Evolutionary conservation across 805 yeast genomes (phyloP).

Genomic region (Saccharomycopsis synnaedendra): DNA sequence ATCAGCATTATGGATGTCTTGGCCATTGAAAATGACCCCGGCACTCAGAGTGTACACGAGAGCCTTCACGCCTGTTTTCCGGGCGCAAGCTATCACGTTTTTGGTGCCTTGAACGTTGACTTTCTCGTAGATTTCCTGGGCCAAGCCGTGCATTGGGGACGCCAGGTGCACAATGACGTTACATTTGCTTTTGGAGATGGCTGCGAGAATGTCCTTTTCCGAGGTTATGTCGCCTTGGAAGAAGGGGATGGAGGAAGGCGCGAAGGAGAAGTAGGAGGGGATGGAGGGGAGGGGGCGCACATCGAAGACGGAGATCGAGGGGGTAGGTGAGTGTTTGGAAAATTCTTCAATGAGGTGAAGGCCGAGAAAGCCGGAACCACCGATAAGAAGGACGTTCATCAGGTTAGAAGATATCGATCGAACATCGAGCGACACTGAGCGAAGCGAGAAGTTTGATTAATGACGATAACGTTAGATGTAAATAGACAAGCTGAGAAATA

Average conservation of each 20-base stretch:
- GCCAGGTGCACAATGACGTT: slow-evolving; percentile 88
- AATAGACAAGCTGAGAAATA: too few species aligned
- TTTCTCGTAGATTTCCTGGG: slow-evolving; percentile 71
- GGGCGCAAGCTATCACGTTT: slow-evolving; percentile 57
- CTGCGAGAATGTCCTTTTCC: slow-evolving; percentile 50
- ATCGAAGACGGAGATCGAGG: slow-evolving; percentile 79
- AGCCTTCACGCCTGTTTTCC: slow-evolving; percentile 37
- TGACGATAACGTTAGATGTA: too few species aligned
- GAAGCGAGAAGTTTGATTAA: too few species aligned
- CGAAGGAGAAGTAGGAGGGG: slow-evolving; percentile 67
- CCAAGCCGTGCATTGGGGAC: slow-evolving; percentile 87
- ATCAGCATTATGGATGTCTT: slow-evolving; percentile 81
- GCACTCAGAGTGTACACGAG: slow-evolving; percentile 94
- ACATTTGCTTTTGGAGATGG: slow-evolving; percentile 48
- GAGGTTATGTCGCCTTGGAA: slow-evolving; percentile 82
- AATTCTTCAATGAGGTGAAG: slow-evolving; percentile 84
- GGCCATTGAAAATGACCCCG: slow-evolving; percentile 95
- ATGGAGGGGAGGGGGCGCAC: slow-evolving; percentile 78
- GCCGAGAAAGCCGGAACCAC: slow-evolving; percentile 94
- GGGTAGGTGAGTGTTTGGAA: slow-evolving; percentile 41
- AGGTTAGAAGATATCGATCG: background rate
- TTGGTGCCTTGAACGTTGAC: slow-evolving; percentile 88
- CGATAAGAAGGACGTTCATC: slow-evolving; percentile 59
- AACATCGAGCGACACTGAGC: background rate
- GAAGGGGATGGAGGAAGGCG: slow-evolving; percentile 41